A percentile compares a stretch with the other conserved stretches of the same genome.
Conservation (phyloP, 169 alveolate genomes). For the Plasmodium knowlesi region DNA sequence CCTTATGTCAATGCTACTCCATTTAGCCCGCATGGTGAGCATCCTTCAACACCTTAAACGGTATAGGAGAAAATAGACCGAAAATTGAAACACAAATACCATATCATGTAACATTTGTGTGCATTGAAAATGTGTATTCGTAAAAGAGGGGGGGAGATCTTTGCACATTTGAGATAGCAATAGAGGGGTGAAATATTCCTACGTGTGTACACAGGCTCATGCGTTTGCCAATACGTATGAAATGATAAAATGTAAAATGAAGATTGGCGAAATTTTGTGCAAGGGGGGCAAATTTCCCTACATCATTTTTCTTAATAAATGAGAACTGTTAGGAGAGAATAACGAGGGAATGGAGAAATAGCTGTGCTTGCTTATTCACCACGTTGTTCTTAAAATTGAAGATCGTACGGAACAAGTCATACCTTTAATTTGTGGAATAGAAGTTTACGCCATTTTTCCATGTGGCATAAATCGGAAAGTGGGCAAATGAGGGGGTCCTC, state of each 20-base stretch:
- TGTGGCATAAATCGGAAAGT: neutral
- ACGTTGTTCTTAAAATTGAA: neutral
- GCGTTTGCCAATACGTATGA: neutral
- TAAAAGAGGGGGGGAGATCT: neutral
- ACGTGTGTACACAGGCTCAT: neutral
- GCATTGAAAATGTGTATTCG: neutral
- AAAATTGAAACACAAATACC: neutral
- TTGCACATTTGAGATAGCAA: neutral
- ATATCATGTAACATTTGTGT: neutral
- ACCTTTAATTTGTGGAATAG: neutral
- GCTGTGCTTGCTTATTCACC: neutral
- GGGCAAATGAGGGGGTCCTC: neutral
- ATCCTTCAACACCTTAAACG: neutral
- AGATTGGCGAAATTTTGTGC: neutral
- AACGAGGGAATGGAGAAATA: neutral
- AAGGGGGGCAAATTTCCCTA: neutral
- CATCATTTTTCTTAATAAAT: neutral
- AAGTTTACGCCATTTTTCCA: neutral
- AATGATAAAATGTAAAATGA: neutral
- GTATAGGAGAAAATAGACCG: neutral
- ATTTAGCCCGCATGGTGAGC: neutral
- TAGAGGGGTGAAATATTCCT: neutral
- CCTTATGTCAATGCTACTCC: neutral
- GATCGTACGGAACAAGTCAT: neutral
- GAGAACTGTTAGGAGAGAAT: neutral